Percentiles rank a stretch among this genome's conserved stretches.
These are phyloP conservation scores for Hylodesmum podocarpum DNA, from an alignment of 306 rosid genomes.

Conservation along the genomic window DNA sequence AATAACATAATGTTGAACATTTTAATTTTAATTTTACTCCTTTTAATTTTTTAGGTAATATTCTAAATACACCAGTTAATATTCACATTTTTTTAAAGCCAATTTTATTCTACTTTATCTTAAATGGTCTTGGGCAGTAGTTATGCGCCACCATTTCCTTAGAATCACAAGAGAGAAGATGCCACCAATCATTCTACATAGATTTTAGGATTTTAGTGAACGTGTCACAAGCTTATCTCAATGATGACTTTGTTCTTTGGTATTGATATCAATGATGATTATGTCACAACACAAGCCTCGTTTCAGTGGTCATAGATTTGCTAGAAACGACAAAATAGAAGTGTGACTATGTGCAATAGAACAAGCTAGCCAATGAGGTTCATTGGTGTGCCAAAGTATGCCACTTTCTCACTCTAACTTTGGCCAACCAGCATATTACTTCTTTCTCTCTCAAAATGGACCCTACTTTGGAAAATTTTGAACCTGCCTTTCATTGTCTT, in stretches of 20 bases:
- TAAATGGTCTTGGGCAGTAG: not conserved
- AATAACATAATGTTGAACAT: no score
- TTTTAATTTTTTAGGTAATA: no score
- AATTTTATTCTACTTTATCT: not conserved
- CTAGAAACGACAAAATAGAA: not conserved
- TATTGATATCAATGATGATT: not conserved
- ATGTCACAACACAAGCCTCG: not conserved
- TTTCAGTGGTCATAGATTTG: not conserved
- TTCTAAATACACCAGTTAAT: no score
- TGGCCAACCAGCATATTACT: not conserved
- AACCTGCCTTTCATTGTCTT: not conserved
- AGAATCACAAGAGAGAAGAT: not conserved
- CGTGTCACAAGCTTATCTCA: not conserved
- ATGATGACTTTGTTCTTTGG: not conserved
- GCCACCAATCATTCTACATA: not conserved
- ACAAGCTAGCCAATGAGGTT: not conserved
- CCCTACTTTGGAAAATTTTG: conserved; percentile 8
- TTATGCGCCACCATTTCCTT: not conserved
- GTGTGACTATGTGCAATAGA: not conserved
- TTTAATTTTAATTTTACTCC: no score
- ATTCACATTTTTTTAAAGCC: no score
- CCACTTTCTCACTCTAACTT: not conserved
- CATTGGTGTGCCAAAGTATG: not conserved
- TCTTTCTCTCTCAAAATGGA: not conserved
- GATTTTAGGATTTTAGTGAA: conserved; percentile 1